Evolutionary conservation across 352 stramenopile species (phyloP).

Genomic region (Phytophthora colocasiae): DNA sequence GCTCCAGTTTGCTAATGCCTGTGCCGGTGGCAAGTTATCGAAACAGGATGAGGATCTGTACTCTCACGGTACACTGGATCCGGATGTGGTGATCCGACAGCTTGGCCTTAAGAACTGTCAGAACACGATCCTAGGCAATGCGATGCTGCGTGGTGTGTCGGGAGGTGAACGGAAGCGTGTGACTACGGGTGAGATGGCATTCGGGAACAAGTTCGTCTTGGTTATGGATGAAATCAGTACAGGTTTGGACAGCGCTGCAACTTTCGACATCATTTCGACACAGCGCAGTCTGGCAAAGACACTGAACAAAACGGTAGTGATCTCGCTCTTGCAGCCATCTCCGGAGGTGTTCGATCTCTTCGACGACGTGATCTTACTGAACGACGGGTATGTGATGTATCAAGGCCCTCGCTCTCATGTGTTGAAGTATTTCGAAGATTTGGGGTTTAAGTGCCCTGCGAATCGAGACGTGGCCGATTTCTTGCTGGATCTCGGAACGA

Average conservation of each 20-base stretch:
- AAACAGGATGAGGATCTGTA: conserved; percentile 15
- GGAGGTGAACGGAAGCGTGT: conserved; percentile 74
- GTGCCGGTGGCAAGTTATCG: conserved; percentile 3
- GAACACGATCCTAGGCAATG: conserved; percentile 62
- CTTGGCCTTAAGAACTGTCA: conserved; percentile 35
- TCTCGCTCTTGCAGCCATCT: conserved; percentile 87
- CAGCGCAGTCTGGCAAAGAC: conserved; percentile 48
- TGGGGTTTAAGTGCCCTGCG: conserved; percentile 57
- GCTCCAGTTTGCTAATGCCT: conserved; percentile 45
- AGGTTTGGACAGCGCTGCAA: conserved; percentile 87
- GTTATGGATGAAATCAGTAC: conserved; percentile 46
- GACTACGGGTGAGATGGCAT: conserved; percentile 82
- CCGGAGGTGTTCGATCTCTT: conserved; percentile 75
- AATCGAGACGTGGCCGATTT: conserved; percentile 49
- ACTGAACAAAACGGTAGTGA: conserved; percentile 50
- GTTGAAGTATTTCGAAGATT: conserved; percentile 71
- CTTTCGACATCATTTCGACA: conserved; percentile 32
- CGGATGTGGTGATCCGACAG: conserved; percentile 17
- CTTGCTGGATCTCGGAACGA: conserved; percentile 43
- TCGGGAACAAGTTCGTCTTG: conserved; percentile 63
- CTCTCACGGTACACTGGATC: conserved; percentile 5
- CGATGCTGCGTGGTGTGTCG: conserved; percentile 59
- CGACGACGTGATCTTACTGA: conserved; percentile 91
- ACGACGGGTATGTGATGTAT: conserved; percentile 89
- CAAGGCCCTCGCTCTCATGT: conserved; percentile 63